Evolutionary conservation across 306 rosid genomes (phyloP).

Genomic region (Luffa aegyptiaca): DNA sequence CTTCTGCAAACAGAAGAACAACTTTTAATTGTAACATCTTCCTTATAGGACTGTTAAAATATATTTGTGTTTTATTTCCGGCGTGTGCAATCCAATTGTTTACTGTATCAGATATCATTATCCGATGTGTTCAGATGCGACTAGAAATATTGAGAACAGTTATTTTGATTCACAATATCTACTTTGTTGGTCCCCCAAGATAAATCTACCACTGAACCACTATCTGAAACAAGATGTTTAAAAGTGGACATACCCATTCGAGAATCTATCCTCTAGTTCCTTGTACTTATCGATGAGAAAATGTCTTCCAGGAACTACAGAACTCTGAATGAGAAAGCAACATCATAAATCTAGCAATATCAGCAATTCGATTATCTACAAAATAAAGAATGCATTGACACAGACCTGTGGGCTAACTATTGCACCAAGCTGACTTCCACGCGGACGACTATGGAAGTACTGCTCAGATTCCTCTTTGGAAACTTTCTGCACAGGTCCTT

Average conservation of each 20-base stretch:
- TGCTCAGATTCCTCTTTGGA: slow-evolving; percentile 79
- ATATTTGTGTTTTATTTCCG: not conserved
- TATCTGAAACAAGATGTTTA: not conserved
- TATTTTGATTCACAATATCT: not conserved
- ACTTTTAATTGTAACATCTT: slow-evolving; percentile 14
- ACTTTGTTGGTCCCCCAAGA: not conserved
- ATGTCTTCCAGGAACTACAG: slow-evolving; percentile 75
- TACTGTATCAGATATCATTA: not conserved
- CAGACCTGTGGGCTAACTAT: slow-evolving; percentile 89
- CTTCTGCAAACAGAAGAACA: slow-evolving; percentile 44
- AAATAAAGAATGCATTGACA: slow-evolving; percentile 1
- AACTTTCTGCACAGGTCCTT: slow-evolving; percentile 79
- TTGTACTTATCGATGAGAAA: slow-evolving; percentile 54
- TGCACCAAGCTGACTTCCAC: slow-evolving; percentile 97
- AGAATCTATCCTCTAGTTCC: slow-evolving; percentile 58
- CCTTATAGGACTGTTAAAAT: not conserved
- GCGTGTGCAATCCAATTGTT: not conserved
- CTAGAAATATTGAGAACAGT: not conserved
- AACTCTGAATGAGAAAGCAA: slow-evolving; percentile 45
- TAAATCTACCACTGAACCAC: not conserved
- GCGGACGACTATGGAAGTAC: slow-evolving; percentile 94
- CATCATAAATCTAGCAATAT: slow-evolving; percentile 1
- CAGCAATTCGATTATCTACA: not conserved
- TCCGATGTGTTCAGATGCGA: not conserved
- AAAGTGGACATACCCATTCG: slow-evolving; percentile 66